Conservation (phyloP, 169 alveolate genomes). For the Plasmodium coatneyi region DNA sequence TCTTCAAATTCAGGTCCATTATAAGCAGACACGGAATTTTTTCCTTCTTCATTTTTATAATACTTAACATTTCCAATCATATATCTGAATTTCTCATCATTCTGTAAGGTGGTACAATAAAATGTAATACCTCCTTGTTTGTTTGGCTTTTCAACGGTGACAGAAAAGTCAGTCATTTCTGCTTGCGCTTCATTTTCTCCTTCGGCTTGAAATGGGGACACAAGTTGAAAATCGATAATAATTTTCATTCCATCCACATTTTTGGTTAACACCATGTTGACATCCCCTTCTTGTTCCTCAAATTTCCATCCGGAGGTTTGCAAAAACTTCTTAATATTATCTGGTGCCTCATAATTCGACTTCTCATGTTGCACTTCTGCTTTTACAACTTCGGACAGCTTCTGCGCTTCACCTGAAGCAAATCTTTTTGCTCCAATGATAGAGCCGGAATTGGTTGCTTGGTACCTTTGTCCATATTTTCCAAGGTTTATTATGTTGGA, state of each 20-base stretch:
- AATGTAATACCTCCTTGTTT: slow-evolving; percentile 87
- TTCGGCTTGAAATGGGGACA: slow-evolving; percentile 88
- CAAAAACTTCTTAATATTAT: slow-evolving; percentile 81
- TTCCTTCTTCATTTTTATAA: slow-evolving; percentile 84
- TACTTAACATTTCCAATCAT: slow-evolving; percentile 88
- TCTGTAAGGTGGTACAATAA: slow-evolving; percentile 89
- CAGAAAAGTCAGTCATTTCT: slow-evolving; percentile 91
- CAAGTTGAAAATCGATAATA: slow-evolving; percentile 87
- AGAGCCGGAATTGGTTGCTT: slow-evolving; percentile 7
- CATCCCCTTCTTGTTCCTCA: slow-evolving; percentile 88
- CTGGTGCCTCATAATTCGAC: slow-evolving; percentile 86
- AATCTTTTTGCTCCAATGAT: slow-evolving; percentile 31
- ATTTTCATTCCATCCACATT: slow-evolving; percentile 87
- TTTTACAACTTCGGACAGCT: slow-evolving; percentile 83
- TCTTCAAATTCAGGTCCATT: slow-evolving; percentile 95
- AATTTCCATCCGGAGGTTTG: slow-evolving; percentile 86
- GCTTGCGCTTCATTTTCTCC: slow-evolving; percentile 90
- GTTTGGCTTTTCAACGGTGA: slow-evolving; percentile 86
- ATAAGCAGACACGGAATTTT: slow-evolving; percentile 87
- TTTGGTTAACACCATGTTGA: slow-evolving; percentile 86
- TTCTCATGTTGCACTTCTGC: slow-evolving; percentile 87
- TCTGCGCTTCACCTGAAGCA: slow-evolving; percentile 83
- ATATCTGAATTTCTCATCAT: slow-evolving; percentile 88
- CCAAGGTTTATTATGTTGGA: slow-evolving; percentile 19
- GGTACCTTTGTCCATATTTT: slow-evolving; percentile 30